These are phyloP conservation scores for Cercophora sp. DNA, from an alignment of 495 filamentous ascomycete species.

Conservation along the genomic window DNA sequence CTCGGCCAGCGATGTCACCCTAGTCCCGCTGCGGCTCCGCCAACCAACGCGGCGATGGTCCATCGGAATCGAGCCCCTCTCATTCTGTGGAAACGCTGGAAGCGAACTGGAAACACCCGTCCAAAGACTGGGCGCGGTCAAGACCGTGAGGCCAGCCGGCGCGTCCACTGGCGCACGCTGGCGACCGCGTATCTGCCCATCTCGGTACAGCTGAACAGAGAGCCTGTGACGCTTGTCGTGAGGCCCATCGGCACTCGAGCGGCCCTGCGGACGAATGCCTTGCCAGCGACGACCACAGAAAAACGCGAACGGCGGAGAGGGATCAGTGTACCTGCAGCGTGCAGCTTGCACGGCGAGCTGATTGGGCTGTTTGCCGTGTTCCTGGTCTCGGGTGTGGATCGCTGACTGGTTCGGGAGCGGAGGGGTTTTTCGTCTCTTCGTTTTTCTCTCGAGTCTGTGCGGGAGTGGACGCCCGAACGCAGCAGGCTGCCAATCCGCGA, in stretches of 20 bases:
- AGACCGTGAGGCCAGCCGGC: too few species aligned
- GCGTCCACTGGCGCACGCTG: too few species aligned
- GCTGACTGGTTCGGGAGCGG: neutral
- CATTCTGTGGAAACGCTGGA: neutral
- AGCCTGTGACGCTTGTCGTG: too few species aligned
- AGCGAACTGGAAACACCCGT: neutral
- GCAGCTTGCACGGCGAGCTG: constrained; percentile 4
- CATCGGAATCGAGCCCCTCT: neutral
- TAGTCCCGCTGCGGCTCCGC: neutral
- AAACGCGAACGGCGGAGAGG: too few species aligned
- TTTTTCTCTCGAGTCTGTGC: neutral
- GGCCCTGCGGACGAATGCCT: neutral
- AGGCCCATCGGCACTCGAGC: neutral
- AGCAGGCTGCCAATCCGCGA: neutral
- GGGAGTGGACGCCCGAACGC: neutral
- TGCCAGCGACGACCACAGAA: neutral
- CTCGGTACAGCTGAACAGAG: too few species aligned
- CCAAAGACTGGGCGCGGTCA: too few species aligned
- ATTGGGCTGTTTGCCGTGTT: constrained; percentile 6
- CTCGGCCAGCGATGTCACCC: constrained; percentile 7
- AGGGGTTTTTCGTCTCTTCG: neutral
- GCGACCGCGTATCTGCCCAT: too few species aligned
- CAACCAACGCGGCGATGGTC: neutral
- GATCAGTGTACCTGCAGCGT: constrained; percentile 16
- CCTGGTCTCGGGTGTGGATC: constrained; percentile 2